Conservation (phyloP, 2,329 filamentous ascomycete species). For the Arthrobotrys sphaeroides region DNA sequence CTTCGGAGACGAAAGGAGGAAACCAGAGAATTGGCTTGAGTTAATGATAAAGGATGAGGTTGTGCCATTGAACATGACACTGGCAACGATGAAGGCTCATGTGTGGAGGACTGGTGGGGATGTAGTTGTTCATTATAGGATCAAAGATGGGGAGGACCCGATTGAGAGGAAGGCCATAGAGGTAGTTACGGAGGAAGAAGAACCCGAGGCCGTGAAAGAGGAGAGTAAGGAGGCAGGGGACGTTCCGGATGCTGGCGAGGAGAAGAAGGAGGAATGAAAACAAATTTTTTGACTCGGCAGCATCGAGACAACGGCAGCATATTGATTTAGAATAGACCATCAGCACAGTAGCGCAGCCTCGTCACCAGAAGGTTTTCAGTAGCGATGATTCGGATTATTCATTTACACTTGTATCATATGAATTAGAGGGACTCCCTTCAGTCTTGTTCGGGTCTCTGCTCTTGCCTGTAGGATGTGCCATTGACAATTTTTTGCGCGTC, state of each 20-base stretch:
- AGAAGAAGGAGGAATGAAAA: slow-evolving; percentile 16
- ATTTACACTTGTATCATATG: background rate
- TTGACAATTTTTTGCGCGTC: background rate
- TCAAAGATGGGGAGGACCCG: slow-evolving; percentile 79
- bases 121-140: slow-evolving; percentile 87
- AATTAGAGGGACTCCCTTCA: background rate
- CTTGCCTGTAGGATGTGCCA: background rate
- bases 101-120: slow-evolving; percentile 96
- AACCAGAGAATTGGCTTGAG: slow-evolving; percentile 92
- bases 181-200: background rate
- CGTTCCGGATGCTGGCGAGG: slow-evolving; percentile 32
- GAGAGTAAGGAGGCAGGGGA: background rate
- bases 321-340: background rate
- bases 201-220: background rate
- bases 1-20: slow-evolving; percentile 63
- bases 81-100: slow-evolving; percentile 90
- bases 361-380: too few relatives aligned
- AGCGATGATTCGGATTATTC: background rate
- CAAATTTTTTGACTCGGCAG: too few relatives aligned
- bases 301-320: too few relatives aligned
- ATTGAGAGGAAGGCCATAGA: slow-evolving; percentile 58
- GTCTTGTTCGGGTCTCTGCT: background rate
- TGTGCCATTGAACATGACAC: slow-evolving; percentile 82
- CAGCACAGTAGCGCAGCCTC: too few relatives aligned
- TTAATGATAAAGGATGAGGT: slow-evolving; percentile 91